Conservation (phyloP, 225 moss, liverwort and hornwort genomes). For the Physcomitrellopsis africana region DNA sequence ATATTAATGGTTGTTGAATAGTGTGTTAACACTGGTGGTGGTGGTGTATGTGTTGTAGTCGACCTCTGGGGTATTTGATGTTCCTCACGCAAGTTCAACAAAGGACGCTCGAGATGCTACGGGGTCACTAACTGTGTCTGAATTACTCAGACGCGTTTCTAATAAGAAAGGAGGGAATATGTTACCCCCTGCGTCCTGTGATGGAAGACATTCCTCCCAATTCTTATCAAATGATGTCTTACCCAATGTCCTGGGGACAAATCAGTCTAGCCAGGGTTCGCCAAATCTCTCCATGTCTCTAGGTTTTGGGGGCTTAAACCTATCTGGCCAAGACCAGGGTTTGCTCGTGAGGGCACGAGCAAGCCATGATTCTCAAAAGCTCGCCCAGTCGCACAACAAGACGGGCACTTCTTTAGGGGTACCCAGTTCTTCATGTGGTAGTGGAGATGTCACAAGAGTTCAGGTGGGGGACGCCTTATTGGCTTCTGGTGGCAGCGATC, state of each 20-base stretch:
- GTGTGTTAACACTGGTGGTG: slow-evolving; percentile 28
- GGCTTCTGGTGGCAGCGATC: slow-evolving; percentile 26
- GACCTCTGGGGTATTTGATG: slow-evolving; percentile 38
- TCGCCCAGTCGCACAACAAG: slow-evolving; percentile 37
- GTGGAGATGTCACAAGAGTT: slow-evolving; percentile 43
- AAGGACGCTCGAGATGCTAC: slow-evolving; percentile 41
- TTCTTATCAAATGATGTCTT: slow-evolving; percentile 28
- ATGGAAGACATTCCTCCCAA: slow-evolving; percentile 31
- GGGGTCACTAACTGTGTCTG: slow-evolving; percentile 43
- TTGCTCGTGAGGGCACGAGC: slow-evolving; percentile 61
- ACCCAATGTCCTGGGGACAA: slow-evolving; percentile 19
- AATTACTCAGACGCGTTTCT: slow-evolving; percentile 50
- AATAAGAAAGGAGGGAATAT: slow-evolving; percentile 52
- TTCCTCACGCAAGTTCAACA: slow-evolving; percentile 19
- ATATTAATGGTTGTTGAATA: neutral
- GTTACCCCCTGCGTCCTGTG: slow-evolving; percentile 42
- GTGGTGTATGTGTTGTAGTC: slow-evolving; percentile 52
- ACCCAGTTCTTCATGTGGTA: slow-evolving; percentile 31
- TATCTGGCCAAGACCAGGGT: slow-evolving; percentile 57
- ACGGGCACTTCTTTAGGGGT: slow-evolving; percentile 32
- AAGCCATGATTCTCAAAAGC: slow-evolving; percentile 53
- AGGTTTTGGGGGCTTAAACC: slow-evolving; percentile 47
- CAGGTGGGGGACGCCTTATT: slow-evolving; percentile 41
- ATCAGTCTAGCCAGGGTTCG: slow-evolving; percentile 43
- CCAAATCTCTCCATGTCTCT: slow-evolving; percentile 64